A percentile compares a stretch with the other conserved stretches of the same genome.
Conservation (phyloP, 2,329 filamentous ascomycete species). For the Ascochyta viciae-villosae region DNA sequence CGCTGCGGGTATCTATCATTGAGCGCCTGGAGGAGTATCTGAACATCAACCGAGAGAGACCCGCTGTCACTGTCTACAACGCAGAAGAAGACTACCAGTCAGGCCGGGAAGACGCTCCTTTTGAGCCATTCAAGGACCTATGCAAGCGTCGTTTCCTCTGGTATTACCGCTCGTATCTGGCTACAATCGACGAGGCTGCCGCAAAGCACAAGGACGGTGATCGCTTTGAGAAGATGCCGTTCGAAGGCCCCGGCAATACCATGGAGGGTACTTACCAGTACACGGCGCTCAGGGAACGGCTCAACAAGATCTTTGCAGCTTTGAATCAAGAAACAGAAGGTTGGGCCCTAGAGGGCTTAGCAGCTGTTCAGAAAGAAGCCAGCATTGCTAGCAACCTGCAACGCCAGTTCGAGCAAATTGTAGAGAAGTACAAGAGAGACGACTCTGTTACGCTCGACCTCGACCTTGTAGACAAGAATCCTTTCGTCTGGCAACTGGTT, state of each 20-base stretch:
- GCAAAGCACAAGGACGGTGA: constrained; percentile 68
- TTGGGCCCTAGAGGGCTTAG: constrained; percentile 75
- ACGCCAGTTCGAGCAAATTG: constrained; percentile 84
- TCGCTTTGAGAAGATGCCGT: constrained; percentile 82
- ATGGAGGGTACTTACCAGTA: constrained; percentile 93
- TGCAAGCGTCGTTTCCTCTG: constrained; percentile 92
- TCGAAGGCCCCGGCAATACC: constrained; percentile 76
- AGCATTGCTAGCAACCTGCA: constrained; percentile 82
- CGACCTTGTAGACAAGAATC: constrained; percentile 78
- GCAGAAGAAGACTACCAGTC: constrained; percentile 58
- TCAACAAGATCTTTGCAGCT: constrained; percentile 71
- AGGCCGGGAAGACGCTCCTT: constrained; percentile 63
- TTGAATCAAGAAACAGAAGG: constrained; percentile 73
- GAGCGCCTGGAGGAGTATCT: constrained; percentile 83
- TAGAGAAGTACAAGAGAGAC: constrained; percentile 74
- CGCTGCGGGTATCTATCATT: constrained; percentile 83
- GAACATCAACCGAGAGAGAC: constrained; percentile 60
- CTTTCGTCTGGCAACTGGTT: constrained; percentile 86
- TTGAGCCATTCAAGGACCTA: constrained; percentile 88
- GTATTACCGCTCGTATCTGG: constrained; percentile 91
- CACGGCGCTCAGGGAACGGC: constrained; percentile 70
- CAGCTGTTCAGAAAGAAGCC: constrained; percentile 68
- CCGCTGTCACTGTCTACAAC: constrained; percentile 54
- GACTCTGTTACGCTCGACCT: constrained; percentile 77
- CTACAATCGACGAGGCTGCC: constrained; percentile 69